phyloP scores from a whole-genome alignment of 306 rosid genomes.

The Dalbergia oliveri region DNA sequence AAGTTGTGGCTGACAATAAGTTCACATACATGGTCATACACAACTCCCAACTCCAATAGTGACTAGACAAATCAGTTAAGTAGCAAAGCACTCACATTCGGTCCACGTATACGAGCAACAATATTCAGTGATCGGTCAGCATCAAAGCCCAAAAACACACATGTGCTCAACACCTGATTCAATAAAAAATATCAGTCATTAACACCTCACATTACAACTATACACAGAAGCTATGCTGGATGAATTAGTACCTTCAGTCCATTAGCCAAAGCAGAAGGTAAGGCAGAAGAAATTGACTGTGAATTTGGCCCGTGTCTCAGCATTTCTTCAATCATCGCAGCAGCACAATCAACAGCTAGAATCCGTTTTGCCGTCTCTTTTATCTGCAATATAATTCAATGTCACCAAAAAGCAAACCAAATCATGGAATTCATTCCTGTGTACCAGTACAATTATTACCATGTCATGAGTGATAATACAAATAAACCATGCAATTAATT shows the following conservation, averaged over 20 bases:
- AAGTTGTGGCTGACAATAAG: background rate
- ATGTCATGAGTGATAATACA: conserved; percentile 21
- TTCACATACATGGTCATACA: conserved; percentile 22
- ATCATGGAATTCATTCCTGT: conserved; percentile 5
- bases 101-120: conserved; percentile 91
- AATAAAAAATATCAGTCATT: conserved; percentile 27
- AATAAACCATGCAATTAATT: conserved; percentile 12
- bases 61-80: conserved; percentile 41
- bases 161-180: conserved; percentile 62
- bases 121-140: conserved; percentile 82
- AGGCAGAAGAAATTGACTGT: conserved; percentile 54
- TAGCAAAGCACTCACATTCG: conserved; percentile 72
- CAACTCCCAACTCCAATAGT: conserved; percentile 23
- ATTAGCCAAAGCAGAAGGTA: conserved; percentile 51
- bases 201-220: conserved; percentile 40
- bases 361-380: conserved; percentile 89
- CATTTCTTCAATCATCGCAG: conserved; percentile 96
- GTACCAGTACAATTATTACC: conserved; percentile 5
- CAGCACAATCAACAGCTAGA: conserved; percentile 89
- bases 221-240: conserved; percentile 31
- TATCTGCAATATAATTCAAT: conserved; percentile 60
- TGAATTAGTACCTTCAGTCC: conserved; percentile 65
- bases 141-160: conserved; percentile 88
- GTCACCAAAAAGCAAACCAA: conserved; percentile 48
- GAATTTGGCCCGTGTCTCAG: conserved; percentile 68